A percentile compares a stretch with the other conserved stretches of the same genome.
Conservation (phyloP, 495 filamentous ascomycete species). For the Hypoxylon lienhwacheense region DNA sequence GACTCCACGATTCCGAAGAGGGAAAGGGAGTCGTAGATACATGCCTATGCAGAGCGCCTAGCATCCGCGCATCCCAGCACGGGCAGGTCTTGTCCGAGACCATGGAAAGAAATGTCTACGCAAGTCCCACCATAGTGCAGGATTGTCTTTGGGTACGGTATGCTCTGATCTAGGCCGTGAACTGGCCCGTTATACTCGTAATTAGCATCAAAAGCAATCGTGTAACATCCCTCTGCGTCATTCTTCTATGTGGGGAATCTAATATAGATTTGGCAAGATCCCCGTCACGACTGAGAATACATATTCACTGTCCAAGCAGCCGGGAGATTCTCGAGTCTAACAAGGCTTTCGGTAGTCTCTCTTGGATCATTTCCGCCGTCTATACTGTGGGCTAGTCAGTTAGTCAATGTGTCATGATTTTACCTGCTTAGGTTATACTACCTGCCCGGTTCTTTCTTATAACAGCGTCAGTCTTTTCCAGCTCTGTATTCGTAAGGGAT, state of each 20-base stretch:
- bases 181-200: conserved; percentile 14
- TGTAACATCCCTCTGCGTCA: conserved; percentile 11
- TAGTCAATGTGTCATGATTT: conserved; percentile 27
- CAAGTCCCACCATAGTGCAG: background rate
- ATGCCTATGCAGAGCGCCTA: conserved; percentile 13
- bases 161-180: conserved; percentile 13
- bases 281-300: conserved; percentile 5
- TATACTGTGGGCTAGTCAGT: conserved; percentile 2
- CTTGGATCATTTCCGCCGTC: conserved; percentile 2
- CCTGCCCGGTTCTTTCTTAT: conserved; percentile 12
- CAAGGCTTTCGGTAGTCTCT: background rate
- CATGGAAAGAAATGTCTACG: conserved; percentile 18
- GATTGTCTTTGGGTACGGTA: conserved; percentile 16
- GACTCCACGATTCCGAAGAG: conserved; percentile 10
- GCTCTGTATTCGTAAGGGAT: background rate
- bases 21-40: conserved; percentile 16
- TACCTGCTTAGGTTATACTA: conserved; percentile 1
- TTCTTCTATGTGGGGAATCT: conserved; percentile 12
- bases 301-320: conserved; percentile 3
- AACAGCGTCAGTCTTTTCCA: conserved; percentile 23
- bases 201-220: conserved; percentile 24
- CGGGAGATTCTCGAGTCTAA: conserved; percentile 10
- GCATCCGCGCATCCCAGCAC: conserved; percentile 7
- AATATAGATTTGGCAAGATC: conserved; percentile 18
- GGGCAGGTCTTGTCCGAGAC: conserved; percentile 21